Evolutionary conservation across 257 asterid genomes (phyloP).

Genomic region (Solanum chmielewskii): DNA sequence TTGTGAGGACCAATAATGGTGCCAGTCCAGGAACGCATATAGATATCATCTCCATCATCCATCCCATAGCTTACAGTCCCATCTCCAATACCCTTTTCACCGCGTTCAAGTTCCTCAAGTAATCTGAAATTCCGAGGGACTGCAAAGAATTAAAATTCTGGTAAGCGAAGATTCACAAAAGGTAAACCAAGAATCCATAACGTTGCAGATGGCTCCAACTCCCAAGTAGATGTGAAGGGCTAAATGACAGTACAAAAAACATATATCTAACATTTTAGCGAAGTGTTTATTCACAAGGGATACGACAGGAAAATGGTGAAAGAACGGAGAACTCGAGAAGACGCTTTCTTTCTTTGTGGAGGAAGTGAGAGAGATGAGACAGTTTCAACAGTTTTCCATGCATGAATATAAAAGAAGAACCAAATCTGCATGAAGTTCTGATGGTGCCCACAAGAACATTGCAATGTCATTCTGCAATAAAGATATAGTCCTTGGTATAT

Average conservation of each 20-base stretch:
- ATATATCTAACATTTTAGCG: neutral
- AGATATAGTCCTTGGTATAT: neutral
- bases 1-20: conserved; percentile 24
- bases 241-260: neutral
- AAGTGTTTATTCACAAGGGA: neutral
- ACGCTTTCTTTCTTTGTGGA: neutral
- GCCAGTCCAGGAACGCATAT: conserved; percentile 52
- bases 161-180: conserved; percentile 7
- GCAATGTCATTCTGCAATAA: neutral
- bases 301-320: neutral
- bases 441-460: neutral
- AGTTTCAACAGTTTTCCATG: neutral
- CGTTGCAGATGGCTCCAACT: neutral
- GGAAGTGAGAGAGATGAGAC: neutral
- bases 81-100: conserved; percentile 54
- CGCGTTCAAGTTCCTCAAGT: conserved; percentile 54
- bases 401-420: neutral
- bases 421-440: neutral
- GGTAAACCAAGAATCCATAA: neutral
- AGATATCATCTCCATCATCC: conserved; percentile 51
- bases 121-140: conserved; percentile 54
- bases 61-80: conserved; percentile 53
- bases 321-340: neutral
- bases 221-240: neutral
- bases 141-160: conserved; percentile 8